Conservation (phyloP, 139 green algal genomes). For the Chlorella ohadii region DNA sequence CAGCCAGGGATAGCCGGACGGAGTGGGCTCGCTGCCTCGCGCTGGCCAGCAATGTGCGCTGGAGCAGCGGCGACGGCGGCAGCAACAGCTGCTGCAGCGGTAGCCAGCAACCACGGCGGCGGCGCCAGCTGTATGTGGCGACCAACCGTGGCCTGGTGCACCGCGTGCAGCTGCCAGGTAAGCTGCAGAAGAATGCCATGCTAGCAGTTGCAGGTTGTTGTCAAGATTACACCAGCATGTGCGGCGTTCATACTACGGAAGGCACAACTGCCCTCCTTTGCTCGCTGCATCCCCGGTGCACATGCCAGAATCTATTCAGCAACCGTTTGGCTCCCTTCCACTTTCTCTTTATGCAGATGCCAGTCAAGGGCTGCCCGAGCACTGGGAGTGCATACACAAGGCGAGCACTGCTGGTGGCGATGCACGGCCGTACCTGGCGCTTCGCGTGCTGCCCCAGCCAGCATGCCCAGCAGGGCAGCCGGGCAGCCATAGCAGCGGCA, state of each 20-base stretch:
- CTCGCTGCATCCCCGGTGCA: no score
- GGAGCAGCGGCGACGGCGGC: background rate
- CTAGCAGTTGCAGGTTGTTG: no score
- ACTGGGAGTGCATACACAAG: constrained; percentile 10
- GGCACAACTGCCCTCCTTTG: no score
- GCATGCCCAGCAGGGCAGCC: background rate
- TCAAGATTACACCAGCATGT: no score
- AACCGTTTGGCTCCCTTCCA: no score
- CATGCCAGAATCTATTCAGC: no score
- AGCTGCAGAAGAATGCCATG: no score
- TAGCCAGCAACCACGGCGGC: background rate
- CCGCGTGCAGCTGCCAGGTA: constrained; percentile 33
- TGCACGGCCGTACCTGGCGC: no score
- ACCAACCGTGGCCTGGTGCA: constrained; percentile 49
- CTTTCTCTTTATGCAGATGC: background rate
- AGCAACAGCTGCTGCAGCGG: background rate
- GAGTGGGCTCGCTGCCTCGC: constrained; percentile 48
- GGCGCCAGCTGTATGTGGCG: constrained; percentile 29
- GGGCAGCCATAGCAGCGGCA: background rate
- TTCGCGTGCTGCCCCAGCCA: no score
- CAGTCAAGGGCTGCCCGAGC: background rate
- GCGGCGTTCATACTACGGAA: no score
- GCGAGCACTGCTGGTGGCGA: background rate
- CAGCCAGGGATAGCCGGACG: constrained; percentile 18
- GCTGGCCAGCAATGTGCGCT: background rate